phyloP scores from a whole-genome alignment of 1,139 yeast species.

The Debaryomyces psychrophilus region DNA sequence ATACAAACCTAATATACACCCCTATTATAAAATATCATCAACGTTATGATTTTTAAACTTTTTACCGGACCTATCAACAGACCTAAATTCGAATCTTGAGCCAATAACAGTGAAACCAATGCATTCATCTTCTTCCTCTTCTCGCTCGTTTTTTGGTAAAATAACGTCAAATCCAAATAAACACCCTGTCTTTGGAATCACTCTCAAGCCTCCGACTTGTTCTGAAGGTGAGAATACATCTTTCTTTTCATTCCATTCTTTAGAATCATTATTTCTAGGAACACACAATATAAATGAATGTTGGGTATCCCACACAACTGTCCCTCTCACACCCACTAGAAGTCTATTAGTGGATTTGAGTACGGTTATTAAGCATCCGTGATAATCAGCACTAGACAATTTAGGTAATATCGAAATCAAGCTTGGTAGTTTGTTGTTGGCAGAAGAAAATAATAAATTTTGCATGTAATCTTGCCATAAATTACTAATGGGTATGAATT shows the following conservation, averaged over 20 bases:
- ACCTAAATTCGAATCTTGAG: slow-evolving; percentile 72
- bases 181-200: slow-evolving; percentile 63
- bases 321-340: slow-evolving; percentile 69
- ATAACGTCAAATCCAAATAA: slow-evolving; percentile 59
- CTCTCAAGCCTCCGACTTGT: slow-evolving; percentile 54
- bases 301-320: slow-evolving; percentile 87
- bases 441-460: slow-evolving; percentile 46
- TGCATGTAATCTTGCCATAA: slow-evolving; percentile 68
- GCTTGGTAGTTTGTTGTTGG: slow-evolving; percentile 29
- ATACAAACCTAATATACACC: slow-evolving; percentile 1
- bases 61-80: slow-evolving; percentile 81
- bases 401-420: slow-evolving; percentile 50
- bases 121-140: slow-evolving; percentile 33
- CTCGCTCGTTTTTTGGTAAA: slow-evolving; percentile 25
- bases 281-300: slow-evolving; percentile 69
- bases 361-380: slow-evolving; percentile 73
- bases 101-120: slow-evolving; percentile 74
- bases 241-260: slow-evolving; percentile 28
- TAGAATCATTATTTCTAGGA: slow-evolving; percentile 45
- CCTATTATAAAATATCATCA: slow-evolving; percentile 52
- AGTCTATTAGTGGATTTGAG: slow-evolving; percentile 58
- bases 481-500: slow-evolving; percentile 52
- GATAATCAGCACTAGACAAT: slow-evolving; percentile 79
- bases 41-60: slow-evolving; percentile 82
- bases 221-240: slow-evolving; percentile 30